These are phyloP conservation scores for Camptophora hylomeconis DNA, from an alignment of 2,329 filamentous ascomycete species.

Conservation along the genomic window DNA sequence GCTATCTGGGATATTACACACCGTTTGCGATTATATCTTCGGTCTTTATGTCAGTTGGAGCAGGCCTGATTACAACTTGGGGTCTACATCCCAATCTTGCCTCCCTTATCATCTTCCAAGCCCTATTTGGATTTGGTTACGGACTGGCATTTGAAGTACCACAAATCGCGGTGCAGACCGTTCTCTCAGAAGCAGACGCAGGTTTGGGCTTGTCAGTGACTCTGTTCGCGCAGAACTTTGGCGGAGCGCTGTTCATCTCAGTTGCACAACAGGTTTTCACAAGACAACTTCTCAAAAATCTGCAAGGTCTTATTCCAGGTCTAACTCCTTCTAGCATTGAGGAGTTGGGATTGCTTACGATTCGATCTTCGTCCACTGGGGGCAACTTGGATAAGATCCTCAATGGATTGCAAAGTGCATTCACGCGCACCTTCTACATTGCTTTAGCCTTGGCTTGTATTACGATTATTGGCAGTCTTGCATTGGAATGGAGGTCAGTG, in stretches of 20 bases:
- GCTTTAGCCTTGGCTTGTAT: constrained; percentile 10
- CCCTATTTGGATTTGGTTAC: constrained; percentile 20
- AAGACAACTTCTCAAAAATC: constrained; percentile 7
- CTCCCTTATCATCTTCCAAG: constrained; percentile 4
- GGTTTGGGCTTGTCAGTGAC: constrained; percentile 10
- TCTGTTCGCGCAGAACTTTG: constrained; percentile 8
- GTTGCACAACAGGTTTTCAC: constrained; percentile 13
- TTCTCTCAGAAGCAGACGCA: constrained; percentile 14
- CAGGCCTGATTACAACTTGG: constrained; percentile 15
- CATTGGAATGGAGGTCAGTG: constrained; percentile 12
- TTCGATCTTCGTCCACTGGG: constrained; percentile 4
- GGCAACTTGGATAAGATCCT: constrained; percentile 5
- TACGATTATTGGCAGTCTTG: constrained; percentile 8
- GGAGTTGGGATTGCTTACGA: constrained; percentile 7
- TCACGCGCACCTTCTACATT: constrained; percentile 7
- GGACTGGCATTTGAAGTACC: constrained; percentile 15
- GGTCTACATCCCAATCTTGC: constrained; percentile 18
- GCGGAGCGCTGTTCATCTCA: constrained; percentile 10
- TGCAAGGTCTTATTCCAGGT: constrained; percentile 1
- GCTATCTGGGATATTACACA: constrained; percentile 20
- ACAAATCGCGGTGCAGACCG: constrained; percentile 15
- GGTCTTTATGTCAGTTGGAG: constrained; percentile 13
- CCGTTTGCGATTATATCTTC: constrained; percentile 21
- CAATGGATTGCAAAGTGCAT: constrained; percentile 7
- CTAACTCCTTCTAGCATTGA: constrained; percentile 7